Percentiles rank a stretch among this genome's conserved stretches.
phyloP scores from a whole-genome alignment of 2,329 filamentous ascomycete species.

The Fusarium sp. region DNA sequence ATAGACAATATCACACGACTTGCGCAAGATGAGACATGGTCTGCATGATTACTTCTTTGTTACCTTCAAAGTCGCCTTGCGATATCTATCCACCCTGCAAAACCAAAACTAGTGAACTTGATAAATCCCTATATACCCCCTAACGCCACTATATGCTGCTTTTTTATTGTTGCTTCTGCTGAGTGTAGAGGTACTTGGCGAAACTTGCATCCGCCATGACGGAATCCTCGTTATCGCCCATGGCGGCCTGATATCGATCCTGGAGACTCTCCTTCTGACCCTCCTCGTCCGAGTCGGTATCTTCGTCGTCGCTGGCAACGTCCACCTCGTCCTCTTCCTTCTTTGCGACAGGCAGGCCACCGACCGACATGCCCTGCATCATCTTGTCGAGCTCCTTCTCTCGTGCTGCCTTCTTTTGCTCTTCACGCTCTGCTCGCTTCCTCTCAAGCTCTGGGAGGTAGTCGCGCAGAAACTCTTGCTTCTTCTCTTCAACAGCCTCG shows the following conservation, averaged over 20 bases:
- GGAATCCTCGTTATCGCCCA: constrained; percentile 70
- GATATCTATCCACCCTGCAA: constrained; percentile 46
- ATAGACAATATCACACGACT: constrained; percentile 38
- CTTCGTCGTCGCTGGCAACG: constrained; percentile 69
- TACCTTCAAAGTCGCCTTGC: constrained; percentile 37
- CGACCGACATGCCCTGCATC: constrained; percentile 88
- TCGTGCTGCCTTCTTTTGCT: constrained; percentile 76
- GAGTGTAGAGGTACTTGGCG: constrained; percentile 69
- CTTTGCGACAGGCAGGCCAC: constrained; percentile 53
- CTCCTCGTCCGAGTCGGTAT: constrained; percentile 71
- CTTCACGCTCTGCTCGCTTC: constrained; percentile 79
- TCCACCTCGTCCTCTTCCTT: constrained; percentile 63
- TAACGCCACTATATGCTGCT: constrained; percentile 44
- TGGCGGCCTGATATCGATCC: constrained; percentile 80
- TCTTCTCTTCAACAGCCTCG: constrained; percentile 86
- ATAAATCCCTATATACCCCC: constrained; percentile 30
- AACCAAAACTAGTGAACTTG: constrained; percentile 23
- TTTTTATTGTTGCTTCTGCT: constrained; percentile 50
- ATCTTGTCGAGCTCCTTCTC: constrained; percentile 90
- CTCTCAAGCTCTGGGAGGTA: constrained; percentile 93
- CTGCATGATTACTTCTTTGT: constrained; percentile 32
- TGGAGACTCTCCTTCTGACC: constrained; percentile 76
- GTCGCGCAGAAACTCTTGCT: constrained; percentile 87
- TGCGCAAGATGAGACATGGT: constrained; percentile 20
- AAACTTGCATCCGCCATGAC: constrained; percentile 70